These are phyloP conservation scores for Suillus ampliporus DNA, from an alignment of 768 basidiomycete species.

Conservation along the genomic window DNA sequence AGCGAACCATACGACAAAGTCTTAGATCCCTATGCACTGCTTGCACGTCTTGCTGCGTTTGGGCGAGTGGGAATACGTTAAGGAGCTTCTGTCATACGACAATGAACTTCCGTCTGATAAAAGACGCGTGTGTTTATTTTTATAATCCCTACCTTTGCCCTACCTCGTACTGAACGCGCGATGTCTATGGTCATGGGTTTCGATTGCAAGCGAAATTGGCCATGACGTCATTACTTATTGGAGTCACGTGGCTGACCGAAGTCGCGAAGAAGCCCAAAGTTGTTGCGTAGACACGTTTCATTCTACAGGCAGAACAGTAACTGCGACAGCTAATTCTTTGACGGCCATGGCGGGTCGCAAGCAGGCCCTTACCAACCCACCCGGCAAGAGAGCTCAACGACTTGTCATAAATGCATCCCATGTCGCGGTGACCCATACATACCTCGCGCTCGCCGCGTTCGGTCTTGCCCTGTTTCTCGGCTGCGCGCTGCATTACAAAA, in stretches of 20 bases:
- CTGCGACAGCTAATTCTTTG: no score
- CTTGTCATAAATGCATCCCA: conserved; percentile 51
- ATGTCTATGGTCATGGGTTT: no score
- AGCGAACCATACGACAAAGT: conserved; percentile 73
- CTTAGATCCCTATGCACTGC: conserved; percentile 72
- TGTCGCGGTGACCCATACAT: conserved; percentile 69
- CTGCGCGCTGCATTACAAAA: conserved; percentile 74
- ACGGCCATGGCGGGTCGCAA: conserved; percentile 25
- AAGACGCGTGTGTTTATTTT: conserved; percentile 53
- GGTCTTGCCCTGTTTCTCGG: conserved; percentile 65
- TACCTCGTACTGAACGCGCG: conserved; percentile 13
- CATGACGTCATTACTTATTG: no score
- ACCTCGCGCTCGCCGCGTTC: conserved; percentile 71
- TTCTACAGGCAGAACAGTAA: no score
- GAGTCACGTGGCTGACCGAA: no score
- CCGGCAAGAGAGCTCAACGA: conserved; percentile 17
- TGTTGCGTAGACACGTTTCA: no score
- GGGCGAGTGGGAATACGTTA: conserved; percentile 81
- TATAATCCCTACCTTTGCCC: not conserved
- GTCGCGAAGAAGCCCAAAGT: no score
- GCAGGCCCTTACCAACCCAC: conserved; percentile 13
- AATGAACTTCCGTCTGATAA: conserved; percentile 57
- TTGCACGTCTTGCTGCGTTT: conserved; percentile 73
- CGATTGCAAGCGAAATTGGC: no score
- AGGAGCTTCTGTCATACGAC: conserved; percentile 77